These are phyloP conservation scores for Candida sojae DNA, from an alignment of 1,139 yeast species.

Conservation along the genomic window DNA sequence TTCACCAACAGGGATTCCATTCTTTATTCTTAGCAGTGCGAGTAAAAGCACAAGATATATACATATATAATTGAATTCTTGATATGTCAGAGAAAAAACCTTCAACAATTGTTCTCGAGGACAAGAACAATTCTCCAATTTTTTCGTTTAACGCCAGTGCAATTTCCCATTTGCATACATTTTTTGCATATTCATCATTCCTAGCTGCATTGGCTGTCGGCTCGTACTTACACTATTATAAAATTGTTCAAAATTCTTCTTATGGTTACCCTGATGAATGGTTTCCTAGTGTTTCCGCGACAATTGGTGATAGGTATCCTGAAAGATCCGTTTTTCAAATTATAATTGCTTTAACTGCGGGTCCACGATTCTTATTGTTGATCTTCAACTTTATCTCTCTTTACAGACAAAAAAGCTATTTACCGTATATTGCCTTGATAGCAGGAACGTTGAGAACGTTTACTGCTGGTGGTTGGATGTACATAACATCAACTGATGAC, in stretches of 20 bases:
- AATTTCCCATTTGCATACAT: slow-evolving; percentile 70
- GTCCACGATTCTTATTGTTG: slow-evolving; percentile 81
- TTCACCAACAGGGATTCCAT: too few relatives aligned
- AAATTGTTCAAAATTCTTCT: slow-evolving; percentile 83
- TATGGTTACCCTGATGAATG: slow-evolving; percentile 96
- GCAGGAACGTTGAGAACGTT: slow-evolving; percentile 81
- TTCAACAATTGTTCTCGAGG: slow-evolving; percentile 4
- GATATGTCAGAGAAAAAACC: slow-evolving; percentile 9
- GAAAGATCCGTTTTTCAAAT: slow-evolving; percentile 92
- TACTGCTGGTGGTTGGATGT: slow-evolving; percentile 98
- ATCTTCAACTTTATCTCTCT: slow-evolving; percentile 56
- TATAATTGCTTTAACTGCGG: slow-evolving; percentile 74
- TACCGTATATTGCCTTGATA: slow-evolving; percentile 46
- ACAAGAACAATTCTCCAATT: slow-evolving; percentile 2
- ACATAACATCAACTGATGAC: slow-evolving; percentile 94
- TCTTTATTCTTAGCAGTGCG: too few relatives aligned
- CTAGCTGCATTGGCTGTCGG: slow-evolving; percentile 74
- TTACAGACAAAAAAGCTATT: slow-evolving; percentile 35
- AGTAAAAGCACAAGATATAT: too few relatives aligned
- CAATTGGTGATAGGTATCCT: slow-evolving; percentile 96
- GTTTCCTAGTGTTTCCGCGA: slow-evolving; percentile 97
- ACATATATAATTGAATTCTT: not conserved
- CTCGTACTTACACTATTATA: slow-evolving; percentile 71
- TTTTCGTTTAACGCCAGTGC: slow-evolving; percentile 56
- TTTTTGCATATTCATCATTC: slow-evolving; percentile 73